Base-by-base conservation (phyloP, 345 rosid species). In the Turnera subulata region DNA sequence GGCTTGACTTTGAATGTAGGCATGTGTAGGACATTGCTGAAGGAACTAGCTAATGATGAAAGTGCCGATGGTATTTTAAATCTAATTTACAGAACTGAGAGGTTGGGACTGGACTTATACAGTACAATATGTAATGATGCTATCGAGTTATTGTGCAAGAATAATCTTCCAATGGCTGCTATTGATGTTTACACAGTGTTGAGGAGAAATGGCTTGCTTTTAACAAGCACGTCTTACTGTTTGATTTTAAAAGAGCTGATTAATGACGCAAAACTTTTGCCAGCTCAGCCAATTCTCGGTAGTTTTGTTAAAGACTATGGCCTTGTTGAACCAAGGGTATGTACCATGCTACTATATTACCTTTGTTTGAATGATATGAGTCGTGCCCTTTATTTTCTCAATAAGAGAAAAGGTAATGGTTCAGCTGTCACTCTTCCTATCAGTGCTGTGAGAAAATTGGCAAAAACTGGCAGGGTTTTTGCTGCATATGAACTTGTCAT, bases 401-500 rank as follows among this genome's bases (percentile, higher is more conserved):
- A 58, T 60, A 81, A 59, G 63, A 51, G 74, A 64, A 73, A 72
- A 60, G 73, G 55, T 50, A 53, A 55, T 10, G 56, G 59, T 44
- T 44, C 65, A 62, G 50, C 32, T 46, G 47, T 82, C 53, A 63
- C 68, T 53, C 59, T 68, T 50, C 78, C 80, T 55, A 61, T 73
- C 37, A 58, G 72, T 24, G 65, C 80, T 72, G 52, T 86, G 49
- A 80, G 55, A 66, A 50, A 58, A 23, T 81, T 92, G 55, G 62
- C 74, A 42, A 69, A 64, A 56, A 73, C 73, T 54, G 78, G 76
- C 63, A 71, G 84, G 72, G 73, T 77, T 56, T 63, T 83, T 58
- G 84, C 78, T 77, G 93, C 82, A 40, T 79, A 86, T 80, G 64
- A 67, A 62, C 79, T 89, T 58, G 60, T 86, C 57, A 60, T 62